Base-by-base conservation (phyloP, 768 basidiomycete genomes). In the Crepidotus variabilis region DNA sequence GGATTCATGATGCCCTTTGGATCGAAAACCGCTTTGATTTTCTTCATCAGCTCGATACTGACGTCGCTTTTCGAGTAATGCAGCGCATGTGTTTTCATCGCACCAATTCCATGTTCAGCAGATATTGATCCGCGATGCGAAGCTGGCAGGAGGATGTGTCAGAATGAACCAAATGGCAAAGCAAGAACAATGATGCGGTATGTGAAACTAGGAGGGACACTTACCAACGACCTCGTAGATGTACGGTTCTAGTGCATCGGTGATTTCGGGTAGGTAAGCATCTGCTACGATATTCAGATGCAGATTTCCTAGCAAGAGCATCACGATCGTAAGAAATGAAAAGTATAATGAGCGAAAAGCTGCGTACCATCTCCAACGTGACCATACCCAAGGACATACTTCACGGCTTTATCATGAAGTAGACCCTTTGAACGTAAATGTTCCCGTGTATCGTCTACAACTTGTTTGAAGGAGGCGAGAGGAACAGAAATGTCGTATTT, bases 401-500 rank as follows among this genome's bases (percentile, higher is more conserved):
- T 88, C 39, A 98, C 89, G 23, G 84, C 87, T 47, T 84, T 77
- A 16, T 88, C 85, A 13, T 79, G 81, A 43, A 92, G 75, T 9
- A 92, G 78, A 3, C 86, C 89, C 62, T 86, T 85, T 20, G 82
- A 80, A 33, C 77, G 70, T 35, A 98, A 74, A 54, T 83, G 86
- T 58, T 87, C 84, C 56, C 89, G 77, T 33, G 94, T 87, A 32
- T 79, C 71, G 67, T 97, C 91, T 32, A 98, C 91, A 13, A 96
- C 85, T 7, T 81, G 79, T 72, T 98, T 87, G 81, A 98, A 98
- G 59, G 84, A 81, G 18, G 83, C 80, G 3, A 94, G 77, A 6
- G 95, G 95, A 13, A 98, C 83, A 10, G 92, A 94, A 47, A 99
- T 83, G 65, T 97, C 94, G 67, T 98, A 99, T 74, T 99, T 99